These are phyloP conservation scores for Thielaviopsis euricoi DNA, from an alignment of 2,329 filamentous ascomycete species.

Conservation along the genomic window DNA sequence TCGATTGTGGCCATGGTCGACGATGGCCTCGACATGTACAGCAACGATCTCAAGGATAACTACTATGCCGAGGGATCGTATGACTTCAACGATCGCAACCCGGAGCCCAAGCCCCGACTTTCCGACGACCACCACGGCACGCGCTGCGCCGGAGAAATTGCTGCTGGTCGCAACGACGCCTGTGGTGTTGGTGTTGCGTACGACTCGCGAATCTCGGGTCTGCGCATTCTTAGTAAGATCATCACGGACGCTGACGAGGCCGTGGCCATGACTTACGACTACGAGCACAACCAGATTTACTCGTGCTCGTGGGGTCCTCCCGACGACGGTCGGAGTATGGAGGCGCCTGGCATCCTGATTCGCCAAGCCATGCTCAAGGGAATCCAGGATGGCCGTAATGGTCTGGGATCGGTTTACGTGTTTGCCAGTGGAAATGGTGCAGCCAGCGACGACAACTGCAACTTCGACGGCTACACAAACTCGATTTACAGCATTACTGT, in stretches of 20 bases:
- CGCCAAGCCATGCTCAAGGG: constrained; percentile 81
- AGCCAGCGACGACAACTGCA: constrained; percentile 79
- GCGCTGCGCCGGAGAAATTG: constrained; percentile 84
- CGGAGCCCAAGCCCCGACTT: constrained; percentile 67
- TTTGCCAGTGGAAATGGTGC: constrained; percentile 96
- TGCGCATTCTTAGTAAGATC: constrained; percentile 79
- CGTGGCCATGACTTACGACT: constrained; percentile 79
- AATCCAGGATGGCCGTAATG: constrained; percentile 69
- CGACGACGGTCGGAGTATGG: constrained; percentile 88
- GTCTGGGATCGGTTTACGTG: constrained; percentile 81
- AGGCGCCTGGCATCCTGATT: constrained; percentile 78
- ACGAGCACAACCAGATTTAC: constrained; percentile 86
- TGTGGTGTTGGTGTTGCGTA: constrained; percentile 96
- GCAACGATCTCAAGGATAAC: constrained; percentile 78
- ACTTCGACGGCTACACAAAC: constrained; percentile 98
- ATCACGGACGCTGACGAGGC: constrained; percentile 91
- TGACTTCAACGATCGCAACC: constrained; percentile 79
- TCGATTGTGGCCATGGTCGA: constrained; percentile 88
- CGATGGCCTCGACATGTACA: constrained; percentile 92
- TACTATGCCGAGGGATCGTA: constrained; percentile 88
- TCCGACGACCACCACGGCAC: constrained; percentile 83
- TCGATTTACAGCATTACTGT: constrained; percentile 98
- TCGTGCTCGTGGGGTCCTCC: constrained; percentile 97
- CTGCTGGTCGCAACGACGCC: constrained; percentile 78
- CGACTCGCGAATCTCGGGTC: constrained; percentile 74